phyloP scores from a whole-genome alignment of 306 rosid species.

The Trichosanthes truncata region DNA sequence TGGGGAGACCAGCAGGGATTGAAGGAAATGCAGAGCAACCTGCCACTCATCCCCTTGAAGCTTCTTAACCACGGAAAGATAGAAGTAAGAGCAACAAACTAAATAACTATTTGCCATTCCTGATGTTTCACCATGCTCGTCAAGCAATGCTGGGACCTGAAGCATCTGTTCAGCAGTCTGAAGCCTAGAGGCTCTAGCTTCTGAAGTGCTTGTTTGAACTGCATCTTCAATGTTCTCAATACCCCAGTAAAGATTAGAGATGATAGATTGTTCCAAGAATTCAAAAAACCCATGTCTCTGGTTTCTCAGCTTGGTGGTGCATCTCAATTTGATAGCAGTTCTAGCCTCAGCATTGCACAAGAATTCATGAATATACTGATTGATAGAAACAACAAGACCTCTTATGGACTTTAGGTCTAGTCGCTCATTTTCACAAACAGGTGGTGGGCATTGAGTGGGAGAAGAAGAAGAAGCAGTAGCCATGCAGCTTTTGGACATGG shows the following conservation, averaged over 20 bases:
- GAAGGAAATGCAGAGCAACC: slow-evolving; percentile 67
- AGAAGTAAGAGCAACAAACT: slow-evolving; percentile 67
- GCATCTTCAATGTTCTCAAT: slow-evolving; percentile 54
- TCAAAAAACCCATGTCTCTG: slow-evolving; percentile 53
- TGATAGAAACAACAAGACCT: slow-evolving; percentile 43
- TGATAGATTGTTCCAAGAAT: slow-evolving; percentile 54
- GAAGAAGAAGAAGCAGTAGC: slow-evolving; percentile 12
- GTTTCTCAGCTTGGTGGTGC: slow-evolving; percentile 33
- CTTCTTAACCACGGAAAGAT: slow-evolving; percentile 49
- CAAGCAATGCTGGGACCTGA: slow-evolving; percentile 71
- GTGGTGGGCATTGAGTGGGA: slow-evolving; percentile 13
- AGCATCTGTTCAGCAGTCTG: slow-evolving; percentile 65
- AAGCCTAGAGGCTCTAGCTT: slow-evolving; percentile 31
- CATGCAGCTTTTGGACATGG: slow-evolving; percentile 17
- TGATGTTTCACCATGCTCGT: slow-evolving; percentile 49
- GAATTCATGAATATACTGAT: slow-evolving; percentile 32
- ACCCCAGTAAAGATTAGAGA: slow-evolving; percentile 63
- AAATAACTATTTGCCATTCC: slow-evolving; percentile 42
- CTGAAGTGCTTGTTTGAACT: slow-evolving; percentile 26
- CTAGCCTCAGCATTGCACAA: slow-evolving; percentile 33
- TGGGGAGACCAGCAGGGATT: slow-evolving; percentile 63
- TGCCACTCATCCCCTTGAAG: slow-evolving; percentile 73
- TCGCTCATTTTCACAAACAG: slow-evolving; percentile 25
- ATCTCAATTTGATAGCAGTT: slow-evolving; percentile 33
- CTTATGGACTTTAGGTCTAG: slow-evolving; percentile 42